phyloP scores from a whole-genome alignment of 495 filamentous ascomycete genomes.

The Pyronema omphalodes region DNA sequence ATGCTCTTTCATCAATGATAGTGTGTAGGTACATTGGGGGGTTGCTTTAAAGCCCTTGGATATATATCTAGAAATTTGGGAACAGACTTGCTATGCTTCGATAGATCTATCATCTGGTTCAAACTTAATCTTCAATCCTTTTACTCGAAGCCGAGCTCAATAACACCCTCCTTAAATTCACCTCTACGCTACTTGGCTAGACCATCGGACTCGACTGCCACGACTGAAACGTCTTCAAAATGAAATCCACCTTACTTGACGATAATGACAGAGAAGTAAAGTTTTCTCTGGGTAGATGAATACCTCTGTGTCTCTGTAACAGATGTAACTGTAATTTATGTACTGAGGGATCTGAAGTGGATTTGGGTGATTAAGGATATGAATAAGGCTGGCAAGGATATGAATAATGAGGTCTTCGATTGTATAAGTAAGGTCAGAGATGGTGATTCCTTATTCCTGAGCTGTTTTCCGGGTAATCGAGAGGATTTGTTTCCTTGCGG shows the following conservation, averaged over 20 bases:
- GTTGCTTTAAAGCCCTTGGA: too few relatives aligned
- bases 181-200: background rate
- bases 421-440: slow-evolving; percentile 32
- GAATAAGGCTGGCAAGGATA: slow-evolving; percentile 37
- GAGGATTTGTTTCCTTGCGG: slow-evolving; percentile 28
- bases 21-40: too few relatives aligned
- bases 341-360: slow-evolving; percentile 39
- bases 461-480: slow-evolving; percentile 20
- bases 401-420: slow-evolving; percentile 34
- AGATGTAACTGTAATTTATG: slow-evolving; percentile 46
- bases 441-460: slow-evolving; percentile 9
- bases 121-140: background rate
- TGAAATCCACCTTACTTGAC: slow-evolving; percentile 35
- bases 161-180: background rate
- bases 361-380: slow-evolving; percentile 43
- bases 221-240: slow-evolving; percentile 39
- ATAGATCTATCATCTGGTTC: too few relatives aligned
- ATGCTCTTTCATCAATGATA: too few relatives aligned
- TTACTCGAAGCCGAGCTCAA: slow-evolving; percentile 1
- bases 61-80: too few relatives aligned
- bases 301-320: slow-evolving; percentile 39
- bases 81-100: too few relatives aligned
- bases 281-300: slow-evolving; percentile 40
- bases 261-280: slow-evolving; percentile 37
- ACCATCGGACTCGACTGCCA: slow-evolving; percentile 31